Conservation (phyloP, 2,329 filamentous ascomycete genomes). For the Neofusicoccum ribis region DNA sequence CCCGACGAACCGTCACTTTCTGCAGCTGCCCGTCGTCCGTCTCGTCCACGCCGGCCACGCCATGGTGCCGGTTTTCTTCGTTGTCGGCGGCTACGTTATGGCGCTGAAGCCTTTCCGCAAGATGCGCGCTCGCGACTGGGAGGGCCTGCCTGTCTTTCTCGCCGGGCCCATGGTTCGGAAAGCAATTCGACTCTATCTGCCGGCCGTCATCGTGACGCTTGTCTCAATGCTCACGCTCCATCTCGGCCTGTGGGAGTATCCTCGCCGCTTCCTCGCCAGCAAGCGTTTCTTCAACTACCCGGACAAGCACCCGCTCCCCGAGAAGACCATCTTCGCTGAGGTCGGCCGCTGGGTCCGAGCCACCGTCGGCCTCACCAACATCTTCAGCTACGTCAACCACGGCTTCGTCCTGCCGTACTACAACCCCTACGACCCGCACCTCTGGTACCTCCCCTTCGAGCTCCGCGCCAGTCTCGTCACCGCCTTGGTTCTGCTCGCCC, state of each 20-base stretch:
- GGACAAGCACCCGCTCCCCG: conserved; percentile 3
- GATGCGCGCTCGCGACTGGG: conserved; percentile 42
- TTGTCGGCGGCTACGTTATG: conserved; percentile 51
- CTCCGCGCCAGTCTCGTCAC: conserved; percentile 48
- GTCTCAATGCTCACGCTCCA: conserved; percentile 30
- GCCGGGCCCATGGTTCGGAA: conserved; percentile 48
- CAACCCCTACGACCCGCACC: conserved; percentile 31
- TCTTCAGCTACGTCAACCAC: conserved; percentile 12
- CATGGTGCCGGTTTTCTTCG: conserved; percentile 51
- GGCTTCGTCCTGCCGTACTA: conserved; percentile 14
- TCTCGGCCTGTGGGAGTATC: conserved; percentile 3
- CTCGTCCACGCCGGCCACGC: conserved; percentile 40
- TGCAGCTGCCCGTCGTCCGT: conserved; percentile 23
- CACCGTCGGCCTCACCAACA: not conserved
- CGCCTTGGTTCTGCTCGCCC: conserved; percentile 41
- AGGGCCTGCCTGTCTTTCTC: conserved; percentile 41
- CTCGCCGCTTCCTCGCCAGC: not conserved
- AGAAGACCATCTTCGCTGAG: not conserved
- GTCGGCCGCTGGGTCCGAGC: not conserved
- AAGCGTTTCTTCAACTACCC: conserved; percentile 5
- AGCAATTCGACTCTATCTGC: conserved; percentile 35
- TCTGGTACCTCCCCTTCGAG: conserved; percentile 50
- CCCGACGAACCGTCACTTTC: conserved; percentile 18
- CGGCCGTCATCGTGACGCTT: conserved; percentile 26
- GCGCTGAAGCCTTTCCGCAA: conserved; percentile 32